A percentile compares a stretch with the other conserved stretches of the same genome.
Conservation (phyloP, 305 asterid genomes). For the Fraxinus paxiana region DNA sequence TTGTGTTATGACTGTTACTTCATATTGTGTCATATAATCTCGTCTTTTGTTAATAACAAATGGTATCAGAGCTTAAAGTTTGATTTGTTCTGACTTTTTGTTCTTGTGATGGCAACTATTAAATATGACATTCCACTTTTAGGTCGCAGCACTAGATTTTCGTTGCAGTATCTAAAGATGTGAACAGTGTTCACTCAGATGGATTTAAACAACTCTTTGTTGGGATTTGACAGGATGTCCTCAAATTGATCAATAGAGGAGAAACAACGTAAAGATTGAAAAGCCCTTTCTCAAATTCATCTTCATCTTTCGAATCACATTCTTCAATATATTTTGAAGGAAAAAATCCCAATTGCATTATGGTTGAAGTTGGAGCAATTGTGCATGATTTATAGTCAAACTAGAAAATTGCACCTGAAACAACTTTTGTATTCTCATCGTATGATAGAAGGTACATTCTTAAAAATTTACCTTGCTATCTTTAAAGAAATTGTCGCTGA, state of each 20-base stretch:
- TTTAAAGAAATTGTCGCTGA: no score
- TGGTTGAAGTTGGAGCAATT: no score
- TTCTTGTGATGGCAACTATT: not conserved
- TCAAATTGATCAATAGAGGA: not conserved
- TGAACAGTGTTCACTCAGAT: not conserved
- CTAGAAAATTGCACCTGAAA: no score
- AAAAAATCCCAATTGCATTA: not conserved
- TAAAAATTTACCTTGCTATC: no score
- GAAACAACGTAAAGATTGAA: not conserved
- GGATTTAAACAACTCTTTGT: not conserved
- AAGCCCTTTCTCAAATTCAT: not conserved
- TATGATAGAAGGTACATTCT: no score
- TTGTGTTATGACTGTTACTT: no score
- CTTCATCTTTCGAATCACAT: no score
- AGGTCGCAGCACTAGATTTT: not conserved
- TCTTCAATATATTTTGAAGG: not conserved
- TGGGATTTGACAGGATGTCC: not conserved
- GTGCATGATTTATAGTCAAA: no score
- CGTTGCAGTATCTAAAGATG: not conserved
- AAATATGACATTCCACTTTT: not conserved
- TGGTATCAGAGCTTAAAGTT: not conserved
- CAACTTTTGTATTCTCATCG: no score
- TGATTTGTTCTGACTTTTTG: not conserved
- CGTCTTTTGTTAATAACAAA: no score
- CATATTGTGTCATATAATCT: no score